Conservation (phyloP, 2,329 filamentous ascomycete genomes). For the Nectriaceae sp. region DNA sequence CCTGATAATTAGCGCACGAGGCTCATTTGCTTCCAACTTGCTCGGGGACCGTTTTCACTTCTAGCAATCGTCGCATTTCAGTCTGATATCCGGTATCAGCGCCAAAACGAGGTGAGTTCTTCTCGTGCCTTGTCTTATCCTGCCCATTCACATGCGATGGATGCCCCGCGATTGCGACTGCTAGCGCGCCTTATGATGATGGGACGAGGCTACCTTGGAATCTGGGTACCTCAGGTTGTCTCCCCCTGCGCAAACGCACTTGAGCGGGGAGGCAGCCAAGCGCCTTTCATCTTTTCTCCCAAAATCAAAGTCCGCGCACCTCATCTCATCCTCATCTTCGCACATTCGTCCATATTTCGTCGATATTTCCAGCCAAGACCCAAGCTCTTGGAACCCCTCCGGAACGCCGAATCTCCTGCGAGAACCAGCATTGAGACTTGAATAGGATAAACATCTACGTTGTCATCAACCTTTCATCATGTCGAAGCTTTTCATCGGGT, state of each 20-base stretch:
- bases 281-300: conserved; percentile 7
- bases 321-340: conserved; percentile 4
- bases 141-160: too few species aligned
- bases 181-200: conserved; percentile 6
- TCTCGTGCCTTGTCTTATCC: conserved; percentile 5
- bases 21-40: conserved; percentile 5
- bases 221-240: background rate
- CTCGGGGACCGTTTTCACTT: too few species aligned
- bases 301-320: background rate
- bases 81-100: too few species aligned
- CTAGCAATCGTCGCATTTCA: too few species aligned
- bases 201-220: background rate
- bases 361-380: background rate
- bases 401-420: conserved; percentile 1
- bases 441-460: background rate
- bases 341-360: conserved; percentile 1
- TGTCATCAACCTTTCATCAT: conserved; percentile 51
- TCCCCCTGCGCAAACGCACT: background rate
- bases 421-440: conserved; percentile 12
- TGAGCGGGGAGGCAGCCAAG: conserved; percentile 4
- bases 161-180: too few species aligned
- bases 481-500: conserved; percentile 97
- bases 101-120: conserved; percentile 20
- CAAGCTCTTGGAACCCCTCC: conserved; percentile 4
- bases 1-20: conserved; percentile 21